phyloP scores from a whole-genome alignment of 2,329 filamentous ascomycete species.

The Hypoxylon sp. region DNA sequence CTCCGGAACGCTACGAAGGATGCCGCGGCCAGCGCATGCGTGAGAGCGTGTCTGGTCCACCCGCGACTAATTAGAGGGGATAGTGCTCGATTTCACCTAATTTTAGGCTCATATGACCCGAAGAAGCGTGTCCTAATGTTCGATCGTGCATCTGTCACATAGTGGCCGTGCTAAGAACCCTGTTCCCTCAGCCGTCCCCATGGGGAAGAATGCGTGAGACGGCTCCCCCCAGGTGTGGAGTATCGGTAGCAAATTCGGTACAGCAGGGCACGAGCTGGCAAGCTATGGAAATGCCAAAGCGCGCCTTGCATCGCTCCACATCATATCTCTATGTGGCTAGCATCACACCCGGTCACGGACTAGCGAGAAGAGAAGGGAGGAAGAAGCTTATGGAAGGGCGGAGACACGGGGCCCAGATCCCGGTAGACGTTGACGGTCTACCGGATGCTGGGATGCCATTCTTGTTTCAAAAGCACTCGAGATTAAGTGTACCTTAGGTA shows the following conservation, averaged over 20 bases:
- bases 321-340: neutral
- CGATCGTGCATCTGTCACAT: neutral
- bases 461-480: too few species aligned
- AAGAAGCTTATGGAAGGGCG: neutral
- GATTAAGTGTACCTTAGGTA: neutral
- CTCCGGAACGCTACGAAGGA: neutral
- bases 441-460: neutral
- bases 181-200: neutral
- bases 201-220: neutral
- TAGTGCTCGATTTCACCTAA: neutral
- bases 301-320: neutral
- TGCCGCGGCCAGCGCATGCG: too few species aligned
- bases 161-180: neutral
- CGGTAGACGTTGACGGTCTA: neutral
- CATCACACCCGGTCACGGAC: neutral
- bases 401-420: too few species aligned
- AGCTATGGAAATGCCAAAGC: neutral
- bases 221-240: neutral
- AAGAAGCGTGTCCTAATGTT: neutral
- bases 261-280: neutral
- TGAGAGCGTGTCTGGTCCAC: neutral
- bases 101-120: conserved; percentile 1
- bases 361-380: neutral
- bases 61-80: neutral
- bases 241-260: too few species aligned